A percentile compares a stretch with the other conserved stretches of the same genome.
Conservation (phyloP, 768 basidiomycete genomes). For the Phallus indusiatus region DNA sequence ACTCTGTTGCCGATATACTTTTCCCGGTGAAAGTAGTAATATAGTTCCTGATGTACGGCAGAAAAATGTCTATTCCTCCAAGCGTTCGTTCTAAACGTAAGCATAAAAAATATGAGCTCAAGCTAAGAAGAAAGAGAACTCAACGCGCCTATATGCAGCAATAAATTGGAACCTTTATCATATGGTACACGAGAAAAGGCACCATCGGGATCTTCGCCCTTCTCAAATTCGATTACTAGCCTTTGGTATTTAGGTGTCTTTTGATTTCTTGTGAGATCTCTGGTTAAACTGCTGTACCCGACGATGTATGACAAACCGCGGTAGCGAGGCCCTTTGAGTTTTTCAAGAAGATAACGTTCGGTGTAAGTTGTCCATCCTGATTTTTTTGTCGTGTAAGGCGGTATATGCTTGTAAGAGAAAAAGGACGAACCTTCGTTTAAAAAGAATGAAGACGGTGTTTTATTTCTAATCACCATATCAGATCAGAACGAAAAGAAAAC, state of each 20-base stretch:
- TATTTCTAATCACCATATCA: conserved; percentile 39
- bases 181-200: conserved; percentile 73
- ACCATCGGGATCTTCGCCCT: conserved; percentile 70
- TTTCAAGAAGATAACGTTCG: conserved; percentile 68
- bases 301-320: conserved; percentile 76
- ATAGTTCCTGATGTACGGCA: conserved; percentile 79
- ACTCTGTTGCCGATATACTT: conserved; percentile 76
- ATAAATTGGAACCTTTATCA: conserved; percentile 83
- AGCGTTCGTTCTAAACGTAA: conserved; percentile 54
- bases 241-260: conserved; percentile 66
- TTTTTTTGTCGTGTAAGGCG: too few species aligned
- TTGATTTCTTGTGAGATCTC: conserved; percentile 54
- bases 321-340: conserved; percentile 61
- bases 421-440: conserved; percentile 58
- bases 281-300: conserved; percentile 61
- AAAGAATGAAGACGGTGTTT: conserved; percentile 75
- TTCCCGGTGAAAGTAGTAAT: conserved; percentile 72
- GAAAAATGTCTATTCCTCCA: conserved; percentile 72
- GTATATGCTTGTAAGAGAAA: too few species aligned
- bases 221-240: conserved; percentile 64
- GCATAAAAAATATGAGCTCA: background rate
- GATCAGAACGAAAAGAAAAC: conserved; percentile 45
- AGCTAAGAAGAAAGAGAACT: background rate
- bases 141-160: conserved; percentile 66
- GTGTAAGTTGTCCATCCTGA: conserved; percentile 77